phyloP scores from a whole-genome alignment of 2,329 filamentous ascomycete genomes.

The Lecanicillium sp. region DNA sequence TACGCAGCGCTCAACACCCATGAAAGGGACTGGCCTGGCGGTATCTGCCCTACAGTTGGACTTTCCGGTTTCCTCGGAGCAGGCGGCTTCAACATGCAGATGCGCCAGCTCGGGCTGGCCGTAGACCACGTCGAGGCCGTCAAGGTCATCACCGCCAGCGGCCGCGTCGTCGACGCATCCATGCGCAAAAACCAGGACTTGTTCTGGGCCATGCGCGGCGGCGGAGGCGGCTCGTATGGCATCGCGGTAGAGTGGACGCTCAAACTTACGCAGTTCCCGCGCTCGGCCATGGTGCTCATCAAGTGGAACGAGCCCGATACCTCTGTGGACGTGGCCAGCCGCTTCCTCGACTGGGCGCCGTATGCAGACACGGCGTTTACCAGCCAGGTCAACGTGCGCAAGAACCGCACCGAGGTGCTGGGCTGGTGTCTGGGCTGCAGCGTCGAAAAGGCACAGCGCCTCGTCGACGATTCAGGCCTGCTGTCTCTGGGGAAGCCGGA shows the following conservation, averaged over 20 bases:
- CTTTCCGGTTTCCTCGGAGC: conserved; percentile 20
- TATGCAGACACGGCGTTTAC: conserved; percentile 6
- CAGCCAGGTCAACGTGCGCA: conserved; percentile 7
- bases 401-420: conserved; percentile 6
- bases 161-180: conserved; percentile 15
- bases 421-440: conserved; percentile 9
- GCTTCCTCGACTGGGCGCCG: conserved; percentile 12
- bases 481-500: conserved; percentile 8
- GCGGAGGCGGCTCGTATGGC: conserved; percentile 22
- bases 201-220: conserved; percentile 22
- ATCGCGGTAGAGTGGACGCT: conserved; percentile 18
- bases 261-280: conserved; percentile 9
- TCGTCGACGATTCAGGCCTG: conserved; percentile 9
- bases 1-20: conserved; percentile 10
- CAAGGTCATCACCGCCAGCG: conserved; percentile 20
- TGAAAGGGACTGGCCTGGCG: conserved; percentile 9
- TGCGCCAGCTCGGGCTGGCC: conserved; percentile 19
- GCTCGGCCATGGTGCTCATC: conserved; percentile 11
- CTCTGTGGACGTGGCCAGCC: conserved; percentile 4
- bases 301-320: conserved; percentile 9
- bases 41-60: conserved; percentile 17
- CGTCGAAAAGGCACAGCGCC: neutral
- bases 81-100: conserved; percentile 23
- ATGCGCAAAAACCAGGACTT: conserved; percentile 17
- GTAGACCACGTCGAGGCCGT: conserved; percentile 21